Evolutionary conservation across 139 green algal genomes (phyloP).

Genomic region (Chlorella sp.): DNA sequence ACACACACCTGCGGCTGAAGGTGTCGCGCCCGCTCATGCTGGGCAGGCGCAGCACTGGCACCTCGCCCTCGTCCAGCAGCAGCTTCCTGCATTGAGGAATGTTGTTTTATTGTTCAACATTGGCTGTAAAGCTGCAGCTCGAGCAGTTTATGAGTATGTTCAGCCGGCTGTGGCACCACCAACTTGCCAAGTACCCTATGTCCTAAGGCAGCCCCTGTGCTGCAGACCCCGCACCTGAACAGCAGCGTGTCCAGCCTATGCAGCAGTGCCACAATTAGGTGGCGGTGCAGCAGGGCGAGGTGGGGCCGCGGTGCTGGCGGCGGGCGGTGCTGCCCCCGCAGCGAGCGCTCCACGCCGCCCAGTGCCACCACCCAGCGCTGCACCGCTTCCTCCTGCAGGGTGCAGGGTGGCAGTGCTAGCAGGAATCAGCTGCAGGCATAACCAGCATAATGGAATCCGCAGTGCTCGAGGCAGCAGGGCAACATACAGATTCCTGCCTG

Average conservation of each 20-base stretch:
- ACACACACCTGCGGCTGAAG: background rate
- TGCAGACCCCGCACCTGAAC: conserved; percentile 60
- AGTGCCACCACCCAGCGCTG: conserved; percentile 75
- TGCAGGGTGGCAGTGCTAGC: background rate
- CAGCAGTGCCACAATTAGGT: conserved; percentile 71
- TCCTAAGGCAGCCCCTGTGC: too few species aligned
- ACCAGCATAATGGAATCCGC: too few species aligned
- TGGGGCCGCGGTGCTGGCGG: conserved; percentile 45
- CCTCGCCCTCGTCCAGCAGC: conserved; percentile 17
- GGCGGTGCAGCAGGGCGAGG: conserved; percentile 62
- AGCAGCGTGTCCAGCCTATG: conserved; percentile 75
- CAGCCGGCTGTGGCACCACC: too few species aligned
- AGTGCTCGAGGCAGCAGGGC: background rate
- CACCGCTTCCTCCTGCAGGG: conserved; percentile 71
- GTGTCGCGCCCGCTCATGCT: conserved; percentile 7
- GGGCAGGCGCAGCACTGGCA: conserved; percentile 9
- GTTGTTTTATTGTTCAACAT: too few species aligned
- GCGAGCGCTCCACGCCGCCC: conserved; percentile 38
- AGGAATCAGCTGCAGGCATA: background rate
- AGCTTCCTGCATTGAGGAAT: conserved; percentile 33
- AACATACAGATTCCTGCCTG: too few species aligned
- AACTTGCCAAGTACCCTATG: too few species aligned
- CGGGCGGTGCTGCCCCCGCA: conserved; percentile 15
- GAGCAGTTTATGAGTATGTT: too few species aligned
- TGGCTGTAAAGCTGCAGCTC: too few species aligned